Evolutionary conservation across 768 basidiomycete genomes (phyloP).

Genomic region (Tulasnella sp.): DNA sequence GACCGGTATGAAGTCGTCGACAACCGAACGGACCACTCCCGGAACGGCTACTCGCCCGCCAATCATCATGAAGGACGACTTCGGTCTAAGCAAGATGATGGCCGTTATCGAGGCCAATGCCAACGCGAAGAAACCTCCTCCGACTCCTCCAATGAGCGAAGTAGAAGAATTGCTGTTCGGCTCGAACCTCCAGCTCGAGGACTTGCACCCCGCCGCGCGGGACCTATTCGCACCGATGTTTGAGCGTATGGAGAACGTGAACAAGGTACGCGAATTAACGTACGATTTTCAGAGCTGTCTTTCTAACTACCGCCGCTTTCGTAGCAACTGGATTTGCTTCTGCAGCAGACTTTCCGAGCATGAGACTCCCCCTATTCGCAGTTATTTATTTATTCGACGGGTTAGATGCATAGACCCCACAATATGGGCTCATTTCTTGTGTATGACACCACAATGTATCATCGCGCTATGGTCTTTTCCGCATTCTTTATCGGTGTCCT

Average conservation of each 20-base stretch:
- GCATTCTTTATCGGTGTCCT: background rate
- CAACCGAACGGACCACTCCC: conserved; percentile 51
- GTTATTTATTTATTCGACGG: conserved; percentile 22
- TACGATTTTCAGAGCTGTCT: background rate
- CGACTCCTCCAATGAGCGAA: conserved; percentile 64
- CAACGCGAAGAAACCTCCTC: conserved; percentile 45
- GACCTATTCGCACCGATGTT: conserved; percentile 73
- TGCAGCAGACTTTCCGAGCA: conserved; percentile 21
- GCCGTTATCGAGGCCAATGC: conserved; percentile 78
- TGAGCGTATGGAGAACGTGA: conserved; percentile 77
- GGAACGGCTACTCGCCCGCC: conserved; percentile 45
- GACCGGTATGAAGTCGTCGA: conserved; percentile 41
- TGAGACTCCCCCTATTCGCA: background rate
- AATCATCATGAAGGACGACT: conserved; percentile 61
- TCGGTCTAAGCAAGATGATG: conserved; percentile 85
- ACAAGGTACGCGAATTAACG: conserved; percentile 57
- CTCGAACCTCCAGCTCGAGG: conserved; percentile 58
- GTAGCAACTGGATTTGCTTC: conserved; percentile 30
- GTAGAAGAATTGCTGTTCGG: conserved; percentile 64
- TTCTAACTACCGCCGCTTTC: background rate
- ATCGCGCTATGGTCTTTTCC: conserved; percentile 5
- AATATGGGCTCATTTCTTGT: conserved; percentile 4
- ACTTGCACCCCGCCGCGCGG: conserved; percentile 69
- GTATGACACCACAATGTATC: conserved; percentile 15
- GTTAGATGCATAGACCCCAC: conserved; percentile 12